Conservation (phyloP, 2,329 filamentous ascomycete species). For the Scedosporium aurantiacum region DNA sequence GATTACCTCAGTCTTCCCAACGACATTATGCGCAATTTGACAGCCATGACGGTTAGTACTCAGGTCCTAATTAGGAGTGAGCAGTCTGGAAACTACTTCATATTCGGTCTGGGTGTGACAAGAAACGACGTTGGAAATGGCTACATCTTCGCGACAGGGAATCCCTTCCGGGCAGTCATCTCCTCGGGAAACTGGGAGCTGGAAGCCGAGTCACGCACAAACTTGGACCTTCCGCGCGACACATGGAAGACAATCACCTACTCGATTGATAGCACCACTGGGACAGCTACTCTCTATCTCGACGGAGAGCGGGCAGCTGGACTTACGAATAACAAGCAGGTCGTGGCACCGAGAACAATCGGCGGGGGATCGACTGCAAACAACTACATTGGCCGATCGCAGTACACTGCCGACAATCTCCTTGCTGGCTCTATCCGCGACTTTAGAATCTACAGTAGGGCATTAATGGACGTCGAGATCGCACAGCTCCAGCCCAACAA, state of each 20-base stretch:
- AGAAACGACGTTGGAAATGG: constrained; percentile 11
- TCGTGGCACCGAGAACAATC: constrained; percentile 10
- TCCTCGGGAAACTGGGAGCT: constrained; percentile 11
- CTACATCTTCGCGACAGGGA: constrained; percentile 15
- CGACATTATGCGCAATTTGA: constrained; percentile 12
- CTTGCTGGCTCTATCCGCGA: constrained; percentile 14
- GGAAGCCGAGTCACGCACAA: constrained; percentile 11
- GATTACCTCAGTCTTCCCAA: constrained; percentile 14
- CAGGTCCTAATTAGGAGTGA: constrained; percentile 12
- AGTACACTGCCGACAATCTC: constrained; percentile 13
- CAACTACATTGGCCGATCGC: constrained; percentile 15
- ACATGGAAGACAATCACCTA: constrained; percentile 14
- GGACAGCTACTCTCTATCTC: constrained; percentile 18
- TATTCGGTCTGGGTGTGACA: constrained; percentile 16
- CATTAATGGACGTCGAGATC: constrained; percentile 12
- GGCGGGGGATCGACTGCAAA: constrained; percentile 13
- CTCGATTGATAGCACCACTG: constrained; percentile 9
- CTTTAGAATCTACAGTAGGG: constrained; percentile 15
- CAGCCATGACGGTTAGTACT: constrained; percentile 12
- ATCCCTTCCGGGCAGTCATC: constrained; percentile 13
- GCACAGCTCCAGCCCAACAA: not conserved
- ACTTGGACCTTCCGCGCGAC: constrained; percentile 11
- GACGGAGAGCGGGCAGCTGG: constrained; percentile 18
- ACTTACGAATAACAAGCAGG: not conserved
- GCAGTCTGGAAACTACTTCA: constrained; percentile 14